Evolutionary conservation across 2,329 filamentous ascomycete species (phyloP).

Genomic region (Cercospora canescens): DNA sequence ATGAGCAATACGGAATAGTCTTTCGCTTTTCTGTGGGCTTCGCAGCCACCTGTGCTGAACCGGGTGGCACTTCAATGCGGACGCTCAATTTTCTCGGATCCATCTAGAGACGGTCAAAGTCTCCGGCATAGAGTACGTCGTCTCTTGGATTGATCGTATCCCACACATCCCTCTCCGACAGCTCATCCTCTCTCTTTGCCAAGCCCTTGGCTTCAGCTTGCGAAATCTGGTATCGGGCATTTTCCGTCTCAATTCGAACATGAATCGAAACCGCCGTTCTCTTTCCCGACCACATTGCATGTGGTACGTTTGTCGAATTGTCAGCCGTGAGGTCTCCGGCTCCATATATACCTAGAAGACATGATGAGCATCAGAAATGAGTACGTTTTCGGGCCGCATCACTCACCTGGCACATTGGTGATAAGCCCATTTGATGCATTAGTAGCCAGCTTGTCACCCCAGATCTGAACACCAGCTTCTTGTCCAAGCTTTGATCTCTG

Average conservation of each 20-base stretch:
- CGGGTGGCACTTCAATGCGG: neutral
- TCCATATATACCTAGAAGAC: constrained; percentile 6
- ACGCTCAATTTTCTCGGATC: neutral
- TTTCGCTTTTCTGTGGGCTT: neutral
- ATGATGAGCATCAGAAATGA: neutral
- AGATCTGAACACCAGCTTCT: constrained; percentile 8
- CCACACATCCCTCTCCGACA: constrained; percentile 8
- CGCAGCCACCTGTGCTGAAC: neutral
- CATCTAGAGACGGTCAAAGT: neutral
- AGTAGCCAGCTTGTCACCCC: neutral
- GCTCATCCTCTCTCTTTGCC: constrained; percentile 9
- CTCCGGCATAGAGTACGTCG: constrained; percentile 8
- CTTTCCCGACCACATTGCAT: constrained; percentile 15
- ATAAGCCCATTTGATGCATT: constrained; percentile 8
- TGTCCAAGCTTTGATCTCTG: constrained; percentile 6
- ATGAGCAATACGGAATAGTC: neutral
- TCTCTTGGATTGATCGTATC: constrained; percentile 6
- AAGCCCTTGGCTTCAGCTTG: neutral
- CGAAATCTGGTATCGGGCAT: constrained; percentile 6
- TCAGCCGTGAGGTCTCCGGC: constrained; percentile 6
- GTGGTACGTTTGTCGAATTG: constrained; percentile 12
- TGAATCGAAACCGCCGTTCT: constrained; percentile 1
- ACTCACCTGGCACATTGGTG: constrained; percentile 14
- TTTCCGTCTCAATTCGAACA: constrained; percentile 10
- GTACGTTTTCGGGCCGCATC: neutral